Percentiles rank a stretch among this genome's conserved stretches.
Evolutionary conservation across 371 early-diverging fungal species (phyloP).

Genomic region (Nosema granulosis): DNA sequence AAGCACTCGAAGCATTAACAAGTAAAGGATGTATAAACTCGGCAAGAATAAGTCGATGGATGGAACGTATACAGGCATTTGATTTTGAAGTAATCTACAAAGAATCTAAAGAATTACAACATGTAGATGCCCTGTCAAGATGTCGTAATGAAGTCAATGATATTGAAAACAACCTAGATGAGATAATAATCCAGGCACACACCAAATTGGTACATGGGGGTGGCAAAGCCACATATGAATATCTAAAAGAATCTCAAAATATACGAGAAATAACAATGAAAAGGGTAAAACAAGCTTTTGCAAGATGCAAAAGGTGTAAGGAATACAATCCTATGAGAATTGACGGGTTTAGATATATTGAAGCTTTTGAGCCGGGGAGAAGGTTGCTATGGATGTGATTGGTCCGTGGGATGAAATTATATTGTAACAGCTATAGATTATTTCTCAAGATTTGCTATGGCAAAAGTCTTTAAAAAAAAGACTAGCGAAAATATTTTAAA

Average conservation of each 20-base stretch:
- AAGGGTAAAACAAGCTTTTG: background rate
- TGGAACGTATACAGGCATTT: background rate
- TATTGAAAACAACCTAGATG: too few relatives aligned
- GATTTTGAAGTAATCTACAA: background rate
- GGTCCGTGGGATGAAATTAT: background rate
- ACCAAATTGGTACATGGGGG: background rate
- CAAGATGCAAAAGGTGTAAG: background rate
- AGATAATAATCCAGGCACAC: background rate
- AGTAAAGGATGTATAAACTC: background rate
- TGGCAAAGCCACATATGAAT: conserved; percentile 1
- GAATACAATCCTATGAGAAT: background rate
- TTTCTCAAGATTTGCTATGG: background rate
- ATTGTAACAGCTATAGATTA: conserved; percentile 21
- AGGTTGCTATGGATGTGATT: conserved; percentile 12
- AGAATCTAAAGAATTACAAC: background rate
- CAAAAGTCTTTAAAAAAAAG: background rate
- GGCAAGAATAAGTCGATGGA: background rate
- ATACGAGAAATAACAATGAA: background rate
- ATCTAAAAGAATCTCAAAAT: background rate
- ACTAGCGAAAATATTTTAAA: background rate
- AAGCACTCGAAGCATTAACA: background rate
- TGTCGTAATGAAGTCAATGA: too few relatives aligned
- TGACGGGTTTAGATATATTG: background rate
- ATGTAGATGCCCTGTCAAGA: background rate
- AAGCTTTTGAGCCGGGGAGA: conserved; percentile 3